Evolutionary conservation across 192 early-diverging fungal genomes (phyloP).

Genomic region (Coemansia sp.): DNA sequence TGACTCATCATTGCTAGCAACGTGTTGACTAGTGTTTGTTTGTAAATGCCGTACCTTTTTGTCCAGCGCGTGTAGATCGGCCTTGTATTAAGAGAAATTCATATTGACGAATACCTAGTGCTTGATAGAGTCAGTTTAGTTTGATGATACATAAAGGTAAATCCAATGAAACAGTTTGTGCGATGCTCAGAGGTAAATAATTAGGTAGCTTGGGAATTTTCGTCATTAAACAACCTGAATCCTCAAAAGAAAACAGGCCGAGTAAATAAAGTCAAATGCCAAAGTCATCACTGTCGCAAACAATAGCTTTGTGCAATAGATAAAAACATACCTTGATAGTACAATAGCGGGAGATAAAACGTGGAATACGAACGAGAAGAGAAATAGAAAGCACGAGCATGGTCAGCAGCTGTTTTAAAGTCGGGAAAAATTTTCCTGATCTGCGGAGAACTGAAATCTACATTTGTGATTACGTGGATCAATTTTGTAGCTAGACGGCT

Average conservation of each 20-base stretch:
- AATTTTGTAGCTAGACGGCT: no score
- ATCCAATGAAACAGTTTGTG: neutral
- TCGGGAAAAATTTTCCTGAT: no score
- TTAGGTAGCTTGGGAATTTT: conserved; percentile 8
- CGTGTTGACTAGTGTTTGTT: no score
- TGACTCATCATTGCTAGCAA: conserved; percentile 8
- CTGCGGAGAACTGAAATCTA: no score
- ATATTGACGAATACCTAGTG: neutral
- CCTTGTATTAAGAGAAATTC: neutral
- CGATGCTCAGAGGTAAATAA: neutral
- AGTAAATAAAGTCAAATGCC: conserved; percentile 13
- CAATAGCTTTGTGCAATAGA: neutral
- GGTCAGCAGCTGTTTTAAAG: no score
- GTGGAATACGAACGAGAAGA: neutral
- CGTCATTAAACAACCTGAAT: conserved; percentile 4
- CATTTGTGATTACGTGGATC: no score
- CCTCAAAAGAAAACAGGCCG: neutral
- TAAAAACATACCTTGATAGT: neutral
- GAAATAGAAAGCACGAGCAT: neutral
- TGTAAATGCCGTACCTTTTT: neutral
- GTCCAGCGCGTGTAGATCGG: neutral
- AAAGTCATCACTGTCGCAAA: conserved; percentile 4
- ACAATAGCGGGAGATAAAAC: neutral
- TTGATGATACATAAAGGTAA: neutral
- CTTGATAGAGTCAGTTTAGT: neutral